phyloP scores from a whole-genome alignment of 441 rosid species.

The Adansonia rubrostipa region DNA sequence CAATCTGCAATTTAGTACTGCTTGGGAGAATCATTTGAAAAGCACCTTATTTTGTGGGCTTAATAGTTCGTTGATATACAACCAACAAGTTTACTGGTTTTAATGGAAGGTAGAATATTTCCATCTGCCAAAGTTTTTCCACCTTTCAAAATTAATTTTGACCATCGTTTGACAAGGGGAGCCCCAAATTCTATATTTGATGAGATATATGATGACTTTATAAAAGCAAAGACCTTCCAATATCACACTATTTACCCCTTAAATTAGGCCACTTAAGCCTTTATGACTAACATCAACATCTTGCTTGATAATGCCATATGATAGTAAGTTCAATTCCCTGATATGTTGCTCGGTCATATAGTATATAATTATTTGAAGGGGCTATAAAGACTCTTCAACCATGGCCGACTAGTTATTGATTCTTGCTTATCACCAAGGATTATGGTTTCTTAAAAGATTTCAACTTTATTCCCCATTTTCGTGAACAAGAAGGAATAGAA shows the following conservation, averaged over 20 bases:
- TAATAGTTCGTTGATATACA: background rate
- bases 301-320: background rate
- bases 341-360: background rate
- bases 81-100: background rate
- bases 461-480: conserved; percentile 9
- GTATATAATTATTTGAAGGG: no score
- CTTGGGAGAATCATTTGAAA: background rate
- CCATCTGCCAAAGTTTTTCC: background rate
- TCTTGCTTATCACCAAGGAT: background rate
- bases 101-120: background rate
- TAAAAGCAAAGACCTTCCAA: no score
- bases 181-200: no score
- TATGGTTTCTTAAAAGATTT: background rate
- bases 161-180: background rate
- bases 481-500: background rate
- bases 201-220: no score
- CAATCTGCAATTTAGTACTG: no score
- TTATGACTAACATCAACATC: no score
- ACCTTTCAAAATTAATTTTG: background rate
- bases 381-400: conserved; percentile 2
- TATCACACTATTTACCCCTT: no score
- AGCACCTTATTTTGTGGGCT: background rate
- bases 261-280: no score
- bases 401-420: conserved; percentile 1
- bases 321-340: background rate